These are phyloP conservation scores for Lyophyllum semitale DNA, from an alignment of 768 basidiomycete species.

Conservation along the genomic window DNA sequence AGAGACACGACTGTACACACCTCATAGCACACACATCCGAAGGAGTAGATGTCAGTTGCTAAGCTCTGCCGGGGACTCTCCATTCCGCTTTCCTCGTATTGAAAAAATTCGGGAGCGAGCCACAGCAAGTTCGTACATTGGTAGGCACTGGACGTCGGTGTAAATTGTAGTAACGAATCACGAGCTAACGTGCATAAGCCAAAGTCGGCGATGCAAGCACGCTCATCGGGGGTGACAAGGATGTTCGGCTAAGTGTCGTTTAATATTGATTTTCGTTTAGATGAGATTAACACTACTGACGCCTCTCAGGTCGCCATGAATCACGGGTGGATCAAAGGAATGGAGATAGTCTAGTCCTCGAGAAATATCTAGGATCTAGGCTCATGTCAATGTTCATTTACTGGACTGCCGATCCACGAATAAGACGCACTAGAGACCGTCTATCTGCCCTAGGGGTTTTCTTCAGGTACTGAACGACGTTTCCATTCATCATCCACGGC, in stretches of 20 bases:
- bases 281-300: background rate
- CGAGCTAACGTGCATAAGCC: conserved; percentile 5
- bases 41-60: conserved; percentile 11
- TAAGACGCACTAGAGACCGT: conserved; percentile 1
- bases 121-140: conserved; percentile 5
- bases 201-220: conserved; percentile 17
- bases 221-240: conserved; percentile 7
- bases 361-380: conserved; percentile 7
- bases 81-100: conserved; percentile 1
- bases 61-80: conserved; percentile 5
- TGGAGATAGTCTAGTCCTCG: conserved; percentile 7
- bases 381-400: background rate
- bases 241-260: conserved; percentile 8
- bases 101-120: conserved; percentile 12
- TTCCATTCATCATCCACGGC: conserved; percentile 11
- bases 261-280: background rate
- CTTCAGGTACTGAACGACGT: conserved; percentile 9
- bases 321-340: conserved; percentile 9
- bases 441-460: background rate
- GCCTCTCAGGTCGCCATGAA: conserved; percentile 10
- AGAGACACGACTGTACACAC: background rate
- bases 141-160: conserved; percentile 3
- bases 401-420: background rate
- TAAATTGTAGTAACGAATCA: conserved; percentile 9
- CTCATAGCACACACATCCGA: conserved; percentile 3